A percentile compares a stretch with the other conserved stretches of the same genome.
Evolutionary conservation across 2,329 filamentous ascomycete genomes (phyloP).

Genomic region (Coniochaeta ligniaria): DNA sequence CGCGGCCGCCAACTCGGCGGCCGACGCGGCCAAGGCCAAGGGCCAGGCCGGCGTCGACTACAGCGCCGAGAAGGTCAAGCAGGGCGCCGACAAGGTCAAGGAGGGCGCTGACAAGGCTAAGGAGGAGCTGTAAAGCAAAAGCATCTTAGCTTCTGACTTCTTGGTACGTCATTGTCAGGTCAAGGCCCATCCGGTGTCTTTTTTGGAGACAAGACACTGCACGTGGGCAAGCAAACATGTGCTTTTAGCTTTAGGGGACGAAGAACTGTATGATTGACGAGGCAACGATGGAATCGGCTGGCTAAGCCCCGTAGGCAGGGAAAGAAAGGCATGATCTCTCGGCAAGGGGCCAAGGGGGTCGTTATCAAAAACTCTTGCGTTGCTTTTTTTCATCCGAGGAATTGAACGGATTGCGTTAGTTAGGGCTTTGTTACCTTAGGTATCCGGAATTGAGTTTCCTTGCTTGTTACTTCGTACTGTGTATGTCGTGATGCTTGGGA

Average conservation of each 20-base stretch:
- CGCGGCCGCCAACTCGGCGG: constrained; percentile 19
- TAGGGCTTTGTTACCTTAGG: background rate
- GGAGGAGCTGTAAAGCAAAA: constrained; percentile 47
- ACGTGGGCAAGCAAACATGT: background rate
- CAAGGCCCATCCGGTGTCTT: background rate
- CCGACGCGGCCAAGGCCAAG: constrained; percentile 24
- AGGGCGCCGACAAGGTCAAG: constrained; percentile 30
- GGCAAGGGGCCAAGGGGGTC: background rate
- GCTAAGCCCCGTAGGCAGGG: background rate
- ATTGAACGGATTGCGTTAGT: background rate
- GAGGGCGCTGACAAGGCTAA: constrained; percentile 30
- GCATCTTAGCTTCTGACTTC: too few relatives aligned
- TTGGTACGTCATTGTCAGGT: too few relatives aligned
- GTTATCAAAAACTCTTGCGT: background rate
- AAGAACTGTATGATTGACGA: background rate
- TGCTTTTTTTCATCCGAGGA: background rate
- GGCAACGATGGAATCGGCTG: background rate
- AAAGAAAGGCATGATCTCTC: background rate
- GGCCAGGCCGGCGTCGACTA: background rate
- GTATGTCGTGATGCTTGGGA: too few relatives aligned
- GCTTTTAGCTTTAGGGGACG: background rate
- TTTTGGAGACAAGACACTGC: background rate
- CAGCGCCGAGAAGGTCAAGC: constrained; percentile 29
- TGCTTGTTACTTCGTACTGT: background rate
- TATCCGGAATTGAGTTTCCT: background rate